phyloP scores from a whole-genome alignment of 257 asterid genomes.

The Asclepias syriaca region DNA sequence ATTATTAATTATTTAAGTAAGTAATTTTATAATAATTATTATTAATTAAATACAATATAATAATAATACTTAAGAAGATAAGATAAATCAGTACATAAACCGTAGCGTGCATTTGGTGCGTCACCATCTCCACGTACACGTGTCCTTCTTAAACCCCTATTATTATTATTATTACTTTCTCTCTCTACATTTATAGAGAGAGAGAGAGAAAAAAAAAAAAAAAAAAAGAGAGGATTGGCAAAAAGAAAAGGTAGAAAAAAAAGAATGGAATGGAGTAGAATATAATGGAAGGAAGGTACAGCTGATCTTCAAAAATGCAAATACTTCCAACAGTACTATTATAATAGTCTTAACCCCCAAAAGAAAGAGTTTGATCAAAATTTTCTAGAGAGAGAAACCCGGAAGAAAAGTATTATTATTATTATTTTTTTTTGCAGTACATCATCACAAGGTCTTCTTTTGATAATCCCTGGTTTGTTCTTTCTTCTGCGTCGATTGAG shows the following conservation, averaged over 20 bases:
- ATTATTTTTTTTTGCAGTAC: too few relatives aligned
- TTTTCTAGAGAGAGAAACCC: not conserved
- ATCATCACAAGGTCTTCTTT: not conserved
- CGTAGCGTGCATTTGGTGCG: not conserved
- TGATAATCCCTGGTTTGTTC: not conserved
- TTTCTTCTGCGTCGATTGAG: not conserved
- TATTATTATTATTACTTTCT: not conserved
- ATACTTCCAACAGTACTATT: not conserved
- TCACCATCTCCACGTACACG: not conserved
- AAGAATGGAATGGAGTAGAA: not conserved
- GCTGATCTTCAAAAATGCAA: not conserved
- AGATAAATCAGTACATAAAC: too few relatives aligned
- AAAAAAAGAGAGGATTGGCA: not conserved
- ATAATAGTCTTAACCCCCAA: not conserved
- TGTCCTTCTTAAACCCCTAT: not conserved
- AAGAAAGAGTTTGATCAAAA: not conserved
- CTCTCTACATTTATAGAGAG: not conserved
- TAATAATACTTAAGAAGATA: too few relatives aligned
- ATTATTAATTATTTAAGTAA: too few relatives aligned
- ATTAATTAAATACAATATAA: too few relatives aligned
- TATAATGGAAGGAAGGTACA: not conserved
- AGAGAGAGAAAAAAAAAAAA: too few relatives aligned
- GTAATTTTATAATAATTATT: too few relatives aligned
- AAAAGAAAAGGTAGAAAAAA: not conserved
- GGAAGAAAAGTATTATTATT: not conserved